Conservation (phyloP, 176 grass and related monocot genomes). For the Cenchrus fungigraminus region DNA sequence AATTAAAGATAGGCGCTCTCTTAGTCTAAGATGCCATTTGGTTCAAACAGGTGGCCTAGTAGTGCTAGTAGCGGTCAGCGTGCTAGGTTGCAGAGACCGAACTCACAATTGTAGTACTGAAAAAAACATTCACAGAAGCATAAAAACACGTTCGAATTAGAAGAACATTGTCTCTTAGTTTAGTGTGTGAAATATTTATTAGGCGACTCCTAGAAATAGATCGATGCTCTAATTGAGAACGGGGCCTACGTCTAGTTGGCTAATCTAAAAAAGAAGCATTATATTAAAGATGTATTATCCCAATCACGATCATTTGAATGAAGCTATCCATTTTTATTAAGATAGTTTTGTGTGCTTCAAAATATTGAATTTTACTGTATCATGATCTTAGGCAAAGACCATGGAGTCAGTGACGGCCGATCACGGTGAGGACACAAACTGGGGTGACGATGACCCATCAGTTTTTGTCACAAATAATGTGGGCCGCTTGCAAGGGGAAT, state of each 20-base stretch:
- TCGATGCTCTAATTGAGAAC: background rate
- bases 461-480: constrained; percentile 52
- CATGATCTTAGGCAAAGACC: constrained; percentile 34
- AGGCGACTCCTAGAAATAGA: no score
- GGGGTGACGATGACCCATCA: constrained; percentile 66
- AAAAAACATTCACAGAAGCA: background rate
- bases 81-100: background rate
- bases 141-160: background rate
- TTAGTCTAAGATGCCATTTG: background rate
- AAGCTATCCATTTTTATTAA: background rate
- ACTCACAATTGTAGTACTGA: background rate
- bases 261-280: background rate
- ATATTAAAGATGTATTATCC: background rate
- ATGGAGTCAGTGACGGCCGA: constrained; percentile 52
- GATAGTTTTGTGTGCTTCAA: background rate
- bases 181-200: no score
- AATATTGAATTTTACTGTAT: background rate
- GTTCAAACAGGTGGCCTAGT: background rate
- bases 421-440: constrained; percentile 40
- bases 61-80: background rate
- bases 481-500: constrained; percentile 57
- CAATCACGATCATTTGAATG: background rate
- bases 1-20: no score
- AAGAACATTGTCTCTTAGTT: background rate
- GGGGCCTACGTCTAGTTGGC: background rate